Evolutionary conservation across 1,284 basidiomycete genomes (phyloP).

Genomic region (Flammula alnicola): DNA sequence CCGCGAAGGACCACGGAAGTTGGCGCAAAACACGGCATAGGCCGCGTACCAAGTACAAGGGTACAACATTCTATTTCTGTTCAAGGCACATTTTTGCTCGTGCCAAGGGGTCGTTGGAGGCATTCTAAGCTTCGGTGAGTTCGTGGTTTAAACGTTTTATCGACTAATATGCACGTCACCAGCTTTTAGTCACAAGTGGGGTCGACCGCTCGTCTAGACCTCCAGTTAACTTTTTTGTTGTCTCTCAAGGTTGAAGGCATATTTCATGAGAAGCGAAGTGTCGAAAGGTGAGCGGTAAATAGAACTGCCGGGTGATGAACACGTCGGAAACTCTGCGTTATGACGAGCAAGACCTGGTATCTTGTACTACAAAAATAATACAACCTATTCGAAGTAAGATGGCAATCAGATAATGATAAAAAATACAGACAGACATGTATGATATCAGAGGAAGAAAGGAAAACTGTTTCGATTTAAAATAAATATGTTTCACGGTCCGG

Average conservation of each 20-base stretch:
- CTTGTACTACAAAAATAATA: conserved; percentile 24
- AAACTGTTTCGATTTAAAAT: conserved; percentile 4
- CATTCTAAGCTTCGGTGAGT: no score
- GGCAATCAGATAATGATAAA: conserved; percentile 24
- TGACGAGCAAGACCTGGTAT: conserved; percentile 10
- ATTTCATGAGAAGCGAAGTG: no score
- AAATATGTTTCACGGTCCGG: background rate
- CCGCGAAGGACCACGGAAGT: conserved; percentile 19
- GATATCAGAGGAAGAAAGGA: conserved; percentile 5
- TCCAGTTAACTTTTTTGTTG: no score
- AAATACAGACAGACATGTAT: conserved; percentile 14
- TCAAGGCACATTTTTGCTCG: conserved; percentile 19
- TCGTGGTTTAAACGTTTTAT: no score
- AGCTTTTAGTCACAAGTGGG: no score
- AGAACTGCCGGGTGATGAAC: background rate
- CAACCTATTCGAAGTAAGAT: conserved; percentile 24
- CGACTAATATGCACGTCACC: no score
- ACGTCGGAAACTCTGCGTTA: background rate
- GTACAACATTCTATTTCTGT: conserved; percentile 23
- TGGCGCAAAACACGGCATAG: conserved; percentile 25
- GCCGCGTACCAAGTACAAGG: conserved; percentile 25
- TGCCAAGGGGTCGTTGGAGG: conserved; percentile 14
- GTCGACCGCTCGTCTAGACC: no score
- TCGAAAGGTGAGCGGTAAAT: no score
- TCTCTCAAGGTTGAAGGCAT: no score